Percentiles rank a stretch among this genome's conserved stretches.
phyloP scores from a whole-genome alignment of 2,329 filamentous ascomycete genomes.

The Exophiala dermatitidis region DNA sequence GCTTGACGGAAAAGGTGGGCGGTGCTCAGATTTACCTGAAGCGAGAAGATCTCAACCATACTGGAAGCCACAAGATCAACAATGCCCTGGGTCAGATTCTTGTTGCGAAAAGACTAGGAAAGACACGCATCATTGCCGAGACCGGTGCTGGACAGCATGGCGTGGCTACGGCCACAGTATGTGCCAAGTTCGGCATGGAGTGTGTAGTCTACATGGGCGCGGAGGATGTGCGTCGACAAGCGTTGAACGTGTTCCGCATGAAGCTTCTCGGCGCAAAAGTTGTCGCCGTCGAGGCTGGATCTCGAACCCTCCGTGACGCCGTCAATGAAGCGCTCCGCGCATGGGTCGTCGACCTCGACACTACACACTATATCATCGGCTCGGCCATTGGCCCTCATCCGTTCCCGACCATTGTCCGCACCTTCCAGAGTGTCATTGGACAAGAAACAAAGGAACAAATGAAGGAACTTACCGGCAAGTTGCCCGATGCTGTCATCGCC shows the following conservation, averaged over 20 bases:
- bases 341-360: conserved; percentile 88
- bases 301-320: conserved; percentile 71
- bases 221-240: conserved; percentile 92
- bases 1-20: conserved; percentile 78
- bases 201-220: conserved; percentile 98
- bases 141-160: conserved; percentile 96
- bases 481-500: conserved; percentile 92
- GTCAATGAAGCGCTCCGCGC: conserved; percentile 93
- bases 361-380: conserved; percentile 96
- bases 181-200: conserved; percentile 96
- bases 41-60: conserved; percentile 95
- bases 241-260: conserved; percentile 97
- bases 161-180: conserved; percentile 94
- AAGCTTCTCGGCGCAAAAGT: conserved; percentile 90
- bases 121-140: conserved; percentile 96
- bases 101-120: conserved; percentile 75
- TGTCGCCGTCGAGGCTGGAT: conserved; percentile 85
- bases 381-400: conserved; percentile 96
- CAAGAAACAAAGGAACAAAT: conserved; percentile 92
- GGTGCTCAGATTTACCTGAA: conserved; percentile 97
- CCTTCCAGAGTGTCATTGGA: conserved; percentile 95
- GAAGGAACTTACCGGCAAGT: conserved; percentile 71
- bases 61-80: conserved; percentile 98
- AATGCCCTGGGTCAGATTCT: conserved; percentile 93
- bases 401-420: conserved; percentile 94